Evolutionary conservation across 441 rosid genomes (phyloP), one percentile per base, ranked within the genome.

Genomic region (Gossypium trilobum): DNA sequence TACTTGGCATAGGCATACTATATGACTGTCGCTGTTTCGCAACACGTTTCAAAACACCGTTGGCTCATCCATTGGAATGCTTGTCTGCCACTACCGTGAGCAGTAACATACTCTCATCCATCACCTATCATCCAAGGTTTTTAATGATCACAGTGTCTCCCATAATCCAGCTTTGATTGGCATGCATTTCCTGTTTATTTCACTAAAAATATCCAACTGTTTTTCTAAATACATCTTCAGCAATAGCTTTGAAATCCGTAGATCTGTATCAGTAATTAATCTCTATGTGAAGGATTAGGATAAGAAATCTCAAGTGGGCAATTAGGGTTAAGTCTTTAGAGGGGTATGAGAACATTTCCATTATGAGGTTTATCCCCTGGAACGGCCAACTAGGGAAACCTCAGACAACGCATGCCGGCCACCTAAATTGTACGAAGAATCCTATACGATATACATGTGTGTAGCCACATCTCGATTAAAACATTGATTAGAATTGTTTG

Each of bases 31-130:
- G 29, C 2, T 31, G 59, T 20, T 33, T 50, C 44, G 9, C 1
- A 73, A 82, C 71, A 67, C 76, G 83, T 73, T 60, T 51, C 66
- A 25, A 72, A 5, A 64, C 62, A 7, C 44, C 0, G 48, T 60
- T 58, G 11, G 77, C 16, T 46, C 10, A 16, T 51, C 2, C 63
- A 75, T 54, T 66, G 68, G 75, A 75, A 57, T 31, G 73, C 27
- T 16, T 80, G 85, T 82, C 78, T 76, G 83, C 83, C 83, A 80
- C 61, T 64, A 33, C 23, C 20, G 36, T 71, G 71, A 80, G 77
- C 80, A 74, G 75, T 80, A 76, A 72, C 19, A 44, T 8, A 17
- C 54, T 72, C 31, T 3, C 69, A 52, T 58, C 52, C 70, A 58
- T 58, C 57, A 36, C 52, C 76, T 39, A 19, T 56, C 25, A 19